Base-by-base conservation (phyloP, 2,329 filamentous ascomycete genomes). In the Calonectria pseudoturangicola region DNA sequence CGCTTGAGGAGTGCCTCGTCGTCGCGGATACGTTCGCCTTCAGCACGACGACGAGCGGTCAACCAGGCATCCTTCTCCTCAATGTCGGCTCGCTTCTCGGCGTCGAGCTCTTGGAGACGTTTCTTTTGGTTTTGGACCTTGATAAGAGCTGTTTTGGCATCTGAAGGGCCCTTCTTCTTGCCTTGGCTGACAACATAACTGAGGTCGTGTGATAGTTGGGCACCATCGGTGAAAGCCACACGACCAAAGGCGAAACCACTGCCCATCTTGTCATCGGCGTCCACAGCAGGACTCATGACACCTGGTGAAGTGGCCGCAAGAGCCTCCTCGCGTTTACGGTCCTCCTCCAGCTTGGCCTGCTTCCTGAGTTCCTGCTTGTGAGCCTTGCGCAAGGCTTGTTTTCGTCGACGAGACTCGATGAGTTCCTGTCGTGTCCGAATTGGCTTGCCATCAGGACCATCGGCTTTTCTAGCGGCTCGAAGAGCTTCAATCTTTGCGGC, bases 41-140 rank as follows among this genome's bases (percentile, higher is more conserved):
- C 94, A 1, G 93, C 95, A 28, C 94, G 92, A 84, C 95, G 95
- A 84, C 96, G 93, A 2, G 97, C 97, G 60, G 94, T 96, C 72
- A 98, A 88, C 97, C 97, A 99, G 71, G 93, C 88, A 80, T 99
- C 96, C 87, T 98, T 98, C 84, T 98, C 95, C 73, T 95, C 92
- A 54, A 98, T 93, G 72, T 98, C 94, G 74, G 92, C 92, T 69
- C 94, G 93, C 86, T 98, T 98, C 76, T 92, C 90, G 1, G 93
- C 91, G 79, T 96, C 94, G 80, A 98, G 90, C 33, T 87, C 90
- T 54, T 92, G 90, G 36, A 98, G 86, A 33, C 95, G 93, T 79
- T 93, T 92, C 86, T 96, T 93, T 85, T 98, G 96, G 81, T 95
- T 94, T 85, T 98, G 93, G 1, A 95, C 92, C 66, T 94, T 94